A percentile compares a stretch with the other conserved stretches of the same genome.
Evolutionary conservation across 495 filamentous ascomycete species (phyloP).

Genomic region (Neurospora sp.): DNA sequence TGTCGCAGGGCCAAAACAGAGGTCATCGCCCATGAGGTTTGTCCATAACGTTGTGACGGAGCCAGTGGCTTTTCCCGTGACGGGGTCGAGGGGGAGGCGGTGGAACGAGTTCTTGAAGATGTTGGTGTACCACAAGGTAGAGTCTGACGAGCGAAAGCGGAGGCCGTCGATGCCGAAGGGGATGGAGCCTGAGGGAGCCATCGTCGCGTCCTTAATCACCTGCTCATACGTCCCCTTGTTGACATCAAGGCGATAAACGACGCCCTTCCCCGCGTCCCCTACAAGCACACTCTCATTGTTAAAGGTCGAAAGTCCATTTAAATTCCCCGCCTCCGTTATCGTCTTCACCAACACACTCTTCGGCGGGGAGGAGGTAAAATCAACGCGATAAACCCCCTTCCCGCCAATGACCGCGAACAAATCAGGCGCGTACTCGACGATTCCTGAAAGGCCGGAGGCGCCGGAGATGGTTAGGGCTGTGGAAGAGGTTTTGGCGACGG

Average conservation of each 20-base stretch:
- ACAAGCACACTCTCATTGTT: constrained; percentile 30
- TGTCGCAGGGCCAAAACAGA: constrained; percentile 23
- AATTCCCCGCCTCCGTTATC: constrained; percentile 28
- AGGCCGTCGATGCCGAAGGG: constrained; percentile 23
- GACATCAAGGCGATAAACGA: constrained; percentile 31
- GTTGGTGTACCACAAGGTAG: constrained; percentile 26
- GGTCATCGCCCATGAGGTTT: constrained; percentile 32
- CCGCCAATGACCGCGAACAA: constrained; percentile 33
- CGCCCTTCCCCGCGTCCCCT: constrained; percentile 30
- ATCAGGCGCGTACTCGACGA: constrained; percentile 32
- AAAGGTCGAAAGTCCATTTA: constrained; percentile 31
- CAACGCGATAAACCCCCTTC: constrained; percentile 31
- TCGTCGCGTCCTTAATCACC: constrained; percentile 28
- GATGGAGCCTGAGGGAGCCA: constrained; percentile 27
- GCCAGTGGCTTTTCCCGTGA: constrained; percentile 27
- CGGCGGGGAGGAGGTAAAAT: constrained; percentile 24
- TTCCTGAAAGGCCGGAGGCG: constrained; percentile 28
- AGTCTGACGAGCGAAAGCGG: too few species aligned
- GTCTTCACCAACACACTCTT: constrained; percentile 24
- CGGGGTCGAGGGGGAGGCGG: constrained; percentile 27
- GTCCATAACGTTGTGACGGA: constrained; percentile 28
- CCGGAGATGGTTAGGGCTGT: constrained; percentile 24
- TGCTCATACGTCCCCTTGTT: constrained; percentile 25
- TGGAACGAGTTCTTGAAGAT: constrained; percentile 36
- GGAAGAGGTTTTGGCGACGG: constrained; percentile 21